phyloP scores from a whole-genome alignment of 2,329 filamentous ascomycete genomes.

The Gremmenia infestans region DNA sequence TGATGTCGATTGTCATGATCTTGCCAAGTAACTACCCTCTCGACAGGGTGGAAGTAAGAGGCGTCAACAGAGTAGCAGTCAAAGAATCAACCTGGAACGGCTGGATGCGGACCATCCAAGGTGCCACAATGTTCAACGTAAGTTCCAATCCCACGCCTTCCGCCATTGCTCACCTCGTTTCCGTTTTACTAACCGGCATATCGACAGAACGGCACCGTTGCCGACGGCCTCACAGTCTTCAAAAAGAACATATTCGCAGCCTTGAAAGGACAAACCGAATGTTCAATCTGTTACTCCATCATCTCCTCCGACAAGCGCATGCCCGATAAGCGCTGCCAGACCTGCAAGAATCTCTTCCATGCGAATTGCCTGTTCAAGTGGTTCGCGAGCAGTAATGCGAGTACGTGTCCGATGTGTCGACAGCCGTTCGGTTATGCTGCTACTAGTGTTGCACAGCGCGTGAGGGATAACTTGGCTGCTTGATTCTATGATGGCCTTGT shows the following conservation, averaged over 20 bases:
- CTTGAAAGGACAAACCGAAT: constrained; percentile 89
- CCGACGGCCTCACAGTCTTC: constrained; percentile 82
- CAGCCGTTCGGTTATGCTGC: constrained; percentile 67
- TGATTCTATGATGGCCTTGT: neutral
- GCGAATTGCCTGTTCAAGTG: constrained; percentile 87
- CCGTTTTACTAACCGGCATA: constrained; percentile 1
- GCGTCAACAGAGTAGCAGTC: constrained; percentile 79
- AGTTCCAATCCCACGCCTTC: constrained; percentile 21
- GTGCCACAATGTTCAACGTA: constrained; percentile 84
- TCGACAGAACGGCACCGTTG: constrained; percentile 70
- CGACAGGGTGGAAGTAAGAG: constrained; percentile 68
- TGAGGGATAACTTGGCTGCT: neutral
- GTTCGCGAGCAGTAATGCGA: constrained; percentile 92
- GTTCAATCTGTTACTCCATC: constrained; percentile 94
- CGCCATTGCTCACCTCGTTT: neutral
- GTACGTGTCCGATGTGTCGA: constrained; percentile 86
- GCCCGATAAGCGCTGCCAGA: constrained; percentile 85
- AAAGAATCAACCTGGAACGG: constrained; percentile 88
- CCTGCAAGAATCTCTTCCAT: constrained; percentile 94
- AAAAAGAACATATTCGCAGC: constrained; percentile 81
- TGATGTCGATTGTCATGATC: constrained; percentile 74
- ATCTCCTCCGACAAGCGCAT: constrained; percentile 83
- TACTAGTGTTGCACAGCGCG: constrained; percentile 5
- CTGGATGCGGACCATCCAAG: constrained; percentile 84
- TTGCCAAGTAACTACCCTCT: constrained; percentile 81